These are phyloP conservation scores for Phytopythium chamaehyphon DNA, from an alignment of 352 stramenopile genomes.

Conservation along the genomic window DNA sequence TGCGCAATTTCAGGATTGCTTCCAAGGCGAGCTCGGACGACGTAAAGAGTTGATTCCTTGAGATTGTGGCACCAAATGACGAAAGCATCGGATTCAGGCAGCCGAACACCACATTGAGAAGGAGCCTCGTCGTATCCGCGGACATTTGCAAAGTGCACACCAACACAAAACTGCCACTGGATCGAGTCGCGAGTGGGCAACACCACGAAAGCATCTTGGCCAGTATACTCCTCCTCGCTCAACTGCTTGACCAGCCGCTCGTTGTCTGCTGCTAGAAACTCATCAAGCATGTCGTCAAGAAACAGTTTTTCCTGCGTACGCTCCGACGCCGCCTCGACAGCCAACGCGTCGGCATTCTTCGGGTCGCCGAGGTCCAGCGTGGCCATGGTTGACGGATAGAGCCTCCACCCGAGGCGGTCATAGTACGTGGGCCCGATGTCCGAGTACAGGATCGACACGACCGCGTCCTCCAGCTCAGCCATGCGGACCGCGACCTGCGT, in stretches of 20 bases:
- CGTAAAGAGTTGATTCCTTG: slow-evolving; percentile 48
- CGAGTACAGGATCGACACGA: slow-evolving; percentile 47
- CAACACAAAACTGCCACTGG: slow-evolving; percentile 54
- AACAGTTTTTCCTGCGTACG: slow-evolving; percentile 8
- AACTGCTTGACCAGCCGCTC: slow-evolving; percentile 25
- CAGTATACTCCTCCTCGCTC: slow-evolving; percentile 13
- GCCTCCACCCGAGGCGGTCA: slow-evolving; percentile 42
- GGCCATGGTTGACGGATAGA: slow-evolving; percentile 31
- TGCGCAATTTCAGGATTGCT: slow-evolving; percentile 10
- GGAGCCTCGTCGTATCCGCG: slow-evolving; percentile 24
- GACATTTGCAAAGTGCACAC: slow-evolving; percentile 31
- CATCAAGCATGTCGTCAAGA: slow-evolving; percentile 28
- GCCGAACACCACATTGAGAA: slow-evolving; percentile 25
- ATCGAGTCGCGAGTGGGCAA: slow-evolving; percentile 41
- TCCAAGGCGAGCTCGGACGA: slow-evolving; percentile 37
- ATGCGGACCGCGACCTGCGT: slow-evolving; percentile 22
- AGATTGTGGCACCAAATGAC: slow-evolving; percentile 52
- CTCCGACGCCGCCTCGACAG: background rate
- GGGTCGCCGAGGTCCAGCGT: slow-evolving; percentile 19
- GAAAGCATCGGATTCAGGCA: slow-evolving; percentile 35
- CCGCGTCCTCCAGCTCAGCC: slow-evolving; percentile 14
- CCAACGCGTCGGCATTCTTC: slow-evolving; percentile 6
- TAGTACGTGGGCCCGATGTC: slow-evolving; percentile 54
- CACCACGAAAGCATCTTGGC: slow-evolving; percentile 28
- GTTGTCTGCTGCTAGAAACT: slow-evolving; percentile 37